Evolutionary conservation across 2,329 filamentous ascomycete genomes (phyloP), one percentile per base, ranked within the genome.

Genomic region (Allantophomopsis cytisporea): DNA sequence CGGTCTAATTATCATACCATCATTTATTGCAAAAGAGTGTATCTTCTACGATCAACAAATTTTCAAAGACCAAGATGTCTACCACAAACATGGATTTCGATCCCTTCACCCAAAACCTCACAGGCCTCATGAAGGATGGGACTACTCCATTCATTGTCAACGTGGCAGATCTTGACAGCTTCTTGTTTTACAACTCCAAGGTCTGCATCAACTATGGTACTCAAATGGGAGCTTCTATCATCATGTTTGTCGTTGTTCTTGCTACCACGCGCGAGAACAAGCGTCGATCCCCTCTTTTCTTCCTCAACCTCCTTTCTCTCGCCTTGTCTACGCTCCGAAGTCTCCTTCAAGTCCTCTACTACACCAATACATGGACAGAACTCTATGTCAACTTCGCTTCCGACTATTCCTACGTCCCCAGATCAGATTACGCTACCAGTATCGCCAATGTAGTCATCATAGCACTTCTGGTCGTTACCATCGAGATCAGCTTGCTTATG

Each of bases 181-280:
- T 63, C 37, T 56, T 66, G 39, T 55, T 61, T 42, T 69, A 70
- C 52, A 63, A 63, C 43, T 56, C 65, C 41, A 59, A 60, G 7
- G 53, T 66, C 30, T 64, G 59, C 50, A 71, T 79, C 63, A 71
- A 71, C 52, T 77, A 69, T 50, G 71, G 66, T 28, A 55, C 64
- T 23, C 76, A 82, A 51, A 60, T 80, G 37, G 79, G 79, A 34
- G 69, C 75, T 18, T 70, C 69, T 3, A 41, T 71, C 16, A 54
- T 76, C 34, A 63, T 81, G 39, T 57, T 80, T 31, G 46, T 76
- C 23, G 59, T 78, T 18, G 63, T 82, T 2, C 51, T 73, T 8
- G 60, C 80, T 18, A 60, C 81, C 43, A 80, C 76, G 7, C 66
- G 63, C 41, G 54, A 61, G 2, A 66, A 73, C 44, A 81, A 80